Evolutionary conservation across 345 rosid genomes (phyloP).

Genomic region (Carallia pectinifolia): DNA sequence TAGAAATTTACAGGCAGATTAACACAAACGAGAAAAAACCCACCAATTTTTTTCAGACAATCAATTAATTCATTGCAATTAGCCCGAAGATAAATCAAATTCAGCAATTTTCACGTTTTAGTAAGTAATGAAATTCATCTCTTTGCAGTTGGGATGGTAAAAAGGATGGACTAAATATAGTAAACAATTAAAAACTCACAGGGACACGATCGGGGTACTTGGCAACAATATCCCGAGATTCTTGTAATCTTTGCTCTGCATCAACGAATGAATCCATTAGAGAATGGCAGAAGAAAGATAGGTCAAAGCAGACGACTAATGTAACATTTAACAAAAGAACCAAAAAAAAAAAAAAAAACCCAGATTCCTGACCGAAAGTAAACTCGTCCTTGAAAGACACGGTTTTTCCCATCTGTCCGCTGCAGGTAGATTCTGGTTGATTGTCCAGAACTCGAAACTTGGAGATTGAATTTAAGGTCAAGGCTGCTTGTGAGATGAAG

Average conservation of each 20-base stretch:
- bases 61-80: no score
- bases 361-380: slow-evolving; percentile 45
- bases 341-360: not conserved
- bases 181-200: slow-evolving; percentile 30
- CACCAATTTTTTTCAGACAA: no score
- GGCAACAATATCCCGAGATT: slow-evolving; percentile 52
- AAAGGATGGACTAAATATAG: not conserved
- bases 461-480: no score
- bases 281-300: not conserved
- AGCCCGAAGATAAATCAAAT: no score
- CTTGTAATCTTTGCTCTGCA: slow-evolving; percentile 58
- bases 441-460: no score
- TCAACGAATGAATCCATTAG: not conserved
- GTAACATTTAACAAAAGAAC: not conserved
- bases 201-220: slow-evolving; percentile 63
- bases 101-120: no score
- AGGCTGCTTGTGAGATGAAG: no score
- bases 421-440: not conserved
- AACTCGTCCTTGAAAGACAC: slow-evolving; percentile 54
- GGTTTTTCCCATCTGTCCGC: slow-evolving; percentile 29
- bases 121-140: no score
- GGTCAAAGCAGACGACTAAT: not conserved
- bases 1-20: no score
- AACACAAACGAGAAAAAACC: not conserved
- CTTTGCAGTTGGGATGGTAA: not conserved